A percentile compares a stretch with the other conserved stretches of the same genome.
These are phyloP conservation scores for Debaryomyces prosopidis DNA, from an alignment of 805 yeast genomes.

Conservation along the genomic window DNA sequence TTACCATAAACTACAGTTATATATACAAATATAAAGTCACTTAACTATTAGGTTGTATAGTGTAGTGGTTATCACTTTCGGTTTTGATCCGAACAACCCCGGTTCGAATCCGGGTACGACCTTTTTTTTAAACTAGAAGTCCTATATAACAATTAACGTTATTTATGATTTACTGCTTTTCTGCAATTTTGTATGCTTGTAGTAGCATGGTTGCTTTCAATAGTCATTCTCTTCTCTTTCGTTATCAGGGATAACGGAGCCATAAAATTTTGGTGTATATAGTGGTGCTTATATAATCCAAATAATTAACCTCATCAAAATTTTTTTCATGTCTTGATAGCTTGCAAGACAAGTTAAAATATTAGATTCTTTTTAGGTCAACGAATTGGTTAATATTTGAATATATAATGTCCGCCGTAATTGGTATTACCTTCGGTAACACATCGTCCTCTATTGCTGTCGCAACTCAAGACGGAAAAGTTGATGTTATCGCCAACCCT, in stretches of 20 bases:
- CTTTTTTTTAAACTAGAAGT: conserved; percentile 36
- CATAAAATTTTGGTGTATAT: not conserved
- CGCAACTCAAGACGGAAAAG: conserved; percentile 81
- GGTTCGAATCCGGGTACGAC: conserved; percentile 87
- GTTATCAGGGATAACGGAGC: too few relatives aligned
- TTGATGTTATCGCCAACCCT: conserved; percentile 97
- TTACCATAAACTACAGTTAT: too few relatives aligned
- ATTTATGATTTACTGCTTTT: too few relatives aligned
- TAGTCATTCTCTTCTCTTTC: too few relatives aligned
- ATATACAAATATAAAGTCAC: too few relatives aligned
- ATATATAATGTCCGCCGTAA: conserved; percentile 51
- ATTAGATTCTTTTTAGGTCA: not conserved
- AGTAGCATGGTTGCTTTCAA: too few relatives aligned
- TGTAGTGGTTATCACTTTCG: conserved; percentile 83
- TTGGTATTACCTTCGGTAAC: conserved; percentile 97
- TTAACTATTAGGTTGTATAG: conserved; percentile 44
- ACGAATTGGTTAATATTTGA: not conserved
- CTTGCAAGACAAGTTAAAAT: not conserved
- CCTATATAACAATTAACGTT: too few relatives aligned
- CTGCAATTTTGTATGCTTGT: too few relatives aligned
- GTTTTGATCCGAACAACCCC: conserved; percentile 83
- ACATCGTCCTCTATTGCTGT: conserved; percentile 93
- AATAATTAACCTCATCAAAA: conserved; percentile 6
- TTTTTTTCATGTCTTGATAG: conserved; percentile 6
- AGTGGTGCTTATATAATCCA: conserved; percentile 5